These are phyloP conservation scores for Gamsiella multidivaricata DNA, from an alignment of 192 early-diverging fungal genomes.

Conservation along the genomic window DNA sequence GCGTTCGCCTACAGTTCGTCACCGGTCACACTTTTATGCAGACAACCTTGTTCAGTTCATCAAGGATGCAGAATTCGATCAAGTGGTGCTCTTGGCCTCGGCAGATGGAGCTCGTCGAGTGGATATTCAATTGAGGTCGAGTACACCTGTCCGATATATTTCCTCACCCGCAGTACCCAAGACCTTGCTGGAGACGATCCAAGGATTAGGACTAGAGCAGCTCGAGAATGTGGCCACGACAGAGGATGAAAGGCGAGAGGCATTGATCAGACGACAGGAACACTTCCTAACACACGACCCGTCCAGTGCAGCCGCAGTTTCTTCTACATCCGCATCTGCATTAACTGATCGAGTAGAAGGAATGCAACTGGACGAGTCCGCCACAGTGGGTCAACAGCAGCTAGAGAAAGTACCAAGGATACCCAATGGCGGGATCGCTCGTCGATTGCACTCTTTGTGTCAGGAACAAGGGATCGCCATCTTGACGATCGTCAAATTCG, in stretches of 20 bases:
- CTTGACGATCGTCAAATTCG: constrained; percentile 68
- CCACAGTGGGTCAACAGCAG: not conserved
- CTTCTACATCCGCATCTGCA: not conserved
- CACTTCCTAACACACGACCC: not conserved
- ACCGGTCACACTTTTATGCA: constrained; percentile 61
- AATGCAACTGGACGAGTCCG: constrained; percentile 24
- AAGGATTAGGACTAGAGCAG: constrained; percentile 37
- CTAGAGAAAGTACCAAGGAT: constrained; percentile 57
- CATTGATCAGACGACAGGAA: constrained; percentile 3
- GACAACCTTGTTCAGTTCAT: constrained; percentile 70
- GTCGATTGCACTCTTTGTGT: constrained; percentile 61
- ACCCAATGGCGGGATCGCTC: constrained; percentile 69
- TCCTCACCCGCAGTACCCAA: constrained; percentile 17
- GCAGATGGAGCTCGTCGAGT: constrained; percentile 72
- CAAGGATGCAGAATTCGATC: constrained; percentile 57
- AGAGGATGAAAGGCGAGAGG: constrained; percentile 34
- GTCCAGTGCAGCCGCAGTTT: not conserved
- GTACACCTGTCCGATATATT: constrained; percentile 62
- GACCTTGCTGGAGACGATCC: constrained; percentile 23
- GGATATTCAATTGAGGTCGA: constrained; percentile 69
- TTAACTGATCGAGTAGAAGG: constrained; percentile 22
- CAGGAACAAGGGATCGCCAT: constrained; percentile 54
- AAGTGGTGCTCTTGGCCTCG: constrained; percentile 71
- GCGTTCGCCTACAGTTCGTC: constrained; percentile 67
- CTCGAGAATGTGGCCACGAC: constrained; percentile 46